Base-by-base conservation (phyloP, 441 rosid genomes). In the Hura crepitans region DNA sequence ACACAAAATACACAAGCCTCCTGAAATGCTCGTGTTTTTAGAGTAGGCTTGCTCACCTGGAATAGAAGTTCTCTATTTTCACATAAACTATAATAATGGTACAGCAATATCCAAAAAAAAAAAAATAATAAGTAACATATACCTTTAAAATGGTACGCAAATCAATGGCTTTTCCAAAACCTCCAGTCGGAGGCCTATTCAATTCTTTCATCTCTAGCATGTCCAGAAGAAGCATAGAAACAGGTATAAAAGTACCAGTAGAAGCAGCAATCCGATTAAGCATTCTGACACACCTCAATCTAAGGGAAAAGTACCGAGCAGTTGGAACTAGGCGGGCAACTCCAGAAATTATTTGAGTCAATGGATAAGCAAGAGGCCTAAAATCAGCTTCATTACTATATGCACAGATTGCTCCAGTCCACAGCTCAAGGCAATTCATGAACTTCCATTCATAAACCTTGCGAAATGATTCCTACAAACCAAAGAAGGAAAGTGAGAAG, bases 181-280 rank as follows among this genome's bases (percentile, higher is more conserved):
- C 97, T 61, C 97, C 96, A 46, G 87, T 82, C 56, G 98, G 96
- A 49, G 93, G 89, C 74, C 79, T 88, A 70, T 87, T 85, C 71
- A 95, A 80, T 77, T 92, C 97, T 79, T 95, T 95, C 97, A 92
- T 92, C 77, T 95, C 97, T 73, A 95, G 83, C 99, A 95, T 95
- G 81, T 92, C 98, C 81, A 92, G 63, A 63, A 95, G 93, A 65
- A 90, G 96, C 83, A 85, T 86, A 54, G 97, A 90, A 84, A 90
- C 90, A 3, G 98, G 98, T 68, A 92, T 89, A 59, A 77, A 95
- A n/a, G 88, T 81, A 67, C 84, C 85, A 2, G 97, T 92, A 1
- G 92, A 77, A 33, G 89, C 87, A 74, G 95, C 87, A 72, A 95
- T 89, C 6, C 84, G 85, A 70, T 94, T 94, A 59, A 94, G 88